These are phyloP conservation scores for Blepharisma japonicum DNA, from an alignment of 73 alveolate genomes.

Conservation along the genomic window DNA sequence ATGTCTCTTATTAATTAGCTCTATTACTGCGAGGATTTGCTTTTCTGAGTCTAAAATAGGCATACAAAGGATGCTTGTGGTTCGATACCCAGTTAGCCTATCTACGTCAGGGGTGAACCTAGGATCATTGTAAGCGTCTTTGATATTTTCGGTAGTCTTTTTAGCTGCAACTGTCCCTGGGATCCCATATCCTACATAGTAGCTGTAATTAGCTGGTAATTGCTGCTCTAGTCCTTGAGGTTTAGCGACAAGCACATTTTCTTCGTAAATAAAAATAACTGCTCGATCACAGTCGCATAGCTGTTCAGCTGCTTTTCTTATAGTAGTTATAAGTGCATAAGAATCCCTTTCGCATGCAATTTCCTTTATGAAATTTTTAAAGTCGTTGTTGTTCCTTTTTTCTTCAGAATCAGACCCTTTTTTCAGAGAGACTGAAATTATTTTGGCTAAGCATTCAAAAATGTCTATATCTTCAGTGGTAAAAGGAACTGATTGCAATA, in stretches of 20 bases:
- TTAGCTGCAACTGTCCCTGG: neutral
- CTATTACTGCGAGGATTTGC: neutral
- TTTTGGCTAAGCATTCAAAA: no score
- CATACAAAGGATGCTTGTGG: neutral
- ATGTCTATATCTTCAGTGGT: no score
- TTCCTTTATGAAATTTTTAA: no score
- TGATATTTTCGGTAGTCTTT: neutral
- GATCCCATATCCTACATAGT: neutral
- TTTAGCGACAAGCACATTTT: neutral
- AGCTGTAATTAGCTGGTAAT: neutral
- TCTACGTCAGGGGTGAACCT: neutral
- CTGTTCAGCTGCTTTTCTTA: neutral
- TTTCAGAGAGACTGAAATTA: no score
- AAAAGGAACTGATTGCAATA: no score
- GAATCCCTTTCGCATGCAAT: neutral
- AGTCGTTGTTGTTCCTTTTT: no score
- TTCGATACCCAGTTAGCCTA: neutral
- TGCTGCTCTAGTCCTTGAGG: constrained; percentile 4
- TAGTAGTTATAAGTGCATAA: neutral
- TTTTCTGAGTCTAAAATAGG: neutral
- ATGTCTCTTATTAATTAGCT: neutral
- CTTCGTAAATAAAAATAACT: neutral
- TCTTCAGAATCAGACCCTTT: no score
- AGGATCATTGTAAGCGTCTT: neutral
- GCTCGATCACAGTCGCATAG: constrained; percentile 4